These are phyloP conservation scores for Pleodorina starrii DNA, from an alignment of 139 green algal genomes.

Conservation along the genomic window DNA sequence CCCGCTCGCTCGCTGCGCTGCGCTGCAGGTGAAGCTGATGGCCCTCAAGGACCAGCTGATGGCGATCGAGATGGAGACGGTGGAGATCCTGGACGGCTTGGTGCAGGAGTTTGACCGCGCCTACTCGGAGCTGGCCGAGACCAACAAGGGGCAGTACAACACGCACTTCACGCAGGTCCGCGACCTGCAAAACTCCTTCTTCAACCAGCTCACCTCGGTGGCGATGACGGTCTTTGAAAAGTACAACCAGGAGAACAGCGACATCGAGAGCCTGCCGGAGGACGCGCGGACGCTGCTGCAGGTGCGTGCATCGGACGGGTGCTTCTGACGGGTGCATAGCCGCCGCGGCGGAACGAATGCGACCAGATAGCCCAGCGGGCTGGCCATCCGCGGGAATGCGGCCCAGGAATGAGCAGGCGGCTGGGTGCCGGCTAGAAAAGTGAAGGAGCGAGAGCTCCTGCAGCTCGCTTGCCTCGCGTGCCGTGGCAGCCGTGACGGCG, in stretches of 20 bases:
- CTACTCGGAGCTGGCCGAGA: slow-evolving; percentile 80
- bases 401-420: too few relatives aligned
- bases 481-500: too few relatives aligned
- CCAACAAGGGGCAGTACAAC: slow-evolving; percentile 80
- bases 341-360: too few relatives aligned
- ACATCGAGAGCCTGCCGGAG: slow-evolving; percentile 72
- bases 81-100: slow-evolving; percentile 78
- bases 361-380: too few relatives aligned
- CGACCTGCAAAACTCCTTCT: slow-evolving; percentile 79
- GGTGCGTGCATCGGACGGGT: slow-evolving; percentile 11
- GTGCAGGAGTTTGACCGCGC: slow-evolving; percentile 84
- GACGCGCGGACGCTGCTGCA: slow-evolving; percentile 68
- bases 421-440: too few relatives aligned
- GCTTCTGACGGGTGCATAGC: too few relatives aligned
- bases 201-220: slow-evolving; percentile 56
- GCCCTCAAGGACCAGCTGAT: slow-evolving; percentile 78
- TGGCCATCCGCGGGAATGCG: too few relatives aligned
- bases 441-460: too few relatives aligned
- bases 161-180: slow-evolving; percentile 81
- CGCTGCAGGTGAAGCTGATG: slow-evolving; percentile 69
- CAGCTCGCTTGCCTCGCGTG: too few relatives aligned
- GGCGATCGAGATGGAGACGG: slow-evolving; percentile 71
- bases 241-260: slow-evolving; percentile 69
- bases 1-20: too few relatives aligned
- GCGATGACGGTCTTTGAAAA: slow-evolving; percentile 75